Base-by-base conservation (phyloP, 2,329 filamentous ascomycete species). In the Dactylellina parvicollis region DNA sequence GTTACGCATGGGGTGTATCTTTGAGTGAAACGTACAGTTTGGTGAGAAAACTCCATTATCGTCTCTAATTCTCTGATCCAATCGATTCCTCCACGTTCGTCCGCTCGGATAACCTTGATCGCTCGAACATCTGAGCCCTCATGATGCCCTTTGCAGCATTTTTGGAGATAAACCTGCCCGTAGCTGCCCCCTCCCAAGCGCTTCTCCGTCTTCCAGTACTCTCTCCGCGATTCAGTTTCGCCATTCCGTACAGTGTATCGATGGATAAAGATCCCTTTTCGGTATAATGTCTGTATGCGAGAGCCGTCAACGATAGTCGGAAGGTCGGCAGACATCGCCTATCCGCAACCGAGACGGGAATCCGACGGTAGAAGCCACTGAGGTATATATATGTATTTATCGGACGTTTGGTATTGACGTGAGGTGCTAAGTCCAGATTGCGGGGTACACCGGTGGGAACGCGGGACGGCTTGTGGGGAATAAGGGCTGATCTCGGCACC, bases 261-360 rank as follows among this genome's bases (percentile, higher is more conserved):
- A 22, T 64, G 59, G 16, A 64, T 44, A 32, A 62, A 38, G 9
- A 50, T 10, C 12, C 47, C 47, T 32, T 12, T 32, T 28, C 36
- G 16, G 59, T 52, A 30, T 42, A 32, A 10, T 24, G 59, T 64
- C n/a, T 50, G 46, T 16, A 64, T 34, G 42, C 34, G 47, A 26
- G 59, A 54, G 34, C 59, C 46, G 34, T 64, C 59, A 14, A 64
- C 59, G 46, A 64, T 64, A 44, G 36, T 36, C 22, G 59, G 59
- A 54, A 64, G 59, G 22, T 54, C 36, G 46, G 20, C 47, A 28
- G 59, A 42, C 59, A 64, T 64, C 10, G 59, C 26, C 26, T 49
- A 36, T 40, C 42, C 40, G 56, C 54, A 44, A 44, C 44, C 54
- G 56, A 10, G 56, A 46, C 28, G 40, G 56, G 22, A 47, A 16